Base-by-base conservation (phyloP, 139 green algal genomes). In the Chlorokybus atmophyticus region DNA sequence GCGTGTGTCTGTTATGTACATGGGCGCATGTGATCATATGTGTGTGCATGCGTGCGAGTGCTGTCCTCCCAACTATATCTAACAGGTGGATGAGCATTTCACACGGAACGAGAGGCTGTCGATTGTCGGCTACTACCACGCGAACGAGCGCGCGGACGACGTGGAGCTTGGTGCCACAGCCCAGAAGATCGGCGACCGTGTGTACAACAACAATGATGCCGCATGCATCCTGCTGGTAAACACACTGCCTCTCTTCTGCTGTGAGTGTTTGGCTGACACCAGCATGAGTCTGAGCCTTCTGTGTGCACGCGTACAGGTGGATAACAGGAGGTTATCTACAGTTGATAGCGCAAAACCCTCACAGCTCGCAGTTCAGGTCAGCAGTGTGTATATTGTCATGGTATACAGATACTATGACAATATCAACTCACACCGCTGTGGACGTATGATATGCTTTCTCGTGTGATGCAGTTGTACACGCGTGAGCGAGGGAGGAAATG, bases 71-170 rank as follows among this genome's bases (percentile, higher is more conserved):
- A 21, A 17, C 38, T 47, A 14, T 17, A 14, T 17, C 14, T 47
- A 17, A 47, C 14, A 47, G 14, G 27, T 60, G 14, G 53, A 50
- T 5, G 32, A 58, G 31, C 31, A 62, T 26, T 54, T 44, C 40
- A 24, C 55, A 6, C 23, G 10, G 21, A 27, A 10, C 14, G 47
- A 27, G 39, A 26, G 10, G 7, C 4, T 75, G 10, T n/a, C 62
- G n/a, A 49, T 88, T 26, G 64, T 89, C 0, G 82, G 82, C 6
- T 85, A 85, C 64, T 89, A 89, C 61, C 78, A 89, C 47, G 70
- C 54, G 21, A 85, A 87, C 35, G 75, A 82, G 40, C 68, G 55
- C 17, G 56, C 78, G 1, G 52, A 57, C 1, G 77, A 86, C 31
- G 28, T 39, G 6, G 73, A 86, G 31, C 64, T 89, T n/a, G 56